Conservation (phyloP, 495 filamentous ascomycete genomes). For the Penicillium lividum region DNA sequence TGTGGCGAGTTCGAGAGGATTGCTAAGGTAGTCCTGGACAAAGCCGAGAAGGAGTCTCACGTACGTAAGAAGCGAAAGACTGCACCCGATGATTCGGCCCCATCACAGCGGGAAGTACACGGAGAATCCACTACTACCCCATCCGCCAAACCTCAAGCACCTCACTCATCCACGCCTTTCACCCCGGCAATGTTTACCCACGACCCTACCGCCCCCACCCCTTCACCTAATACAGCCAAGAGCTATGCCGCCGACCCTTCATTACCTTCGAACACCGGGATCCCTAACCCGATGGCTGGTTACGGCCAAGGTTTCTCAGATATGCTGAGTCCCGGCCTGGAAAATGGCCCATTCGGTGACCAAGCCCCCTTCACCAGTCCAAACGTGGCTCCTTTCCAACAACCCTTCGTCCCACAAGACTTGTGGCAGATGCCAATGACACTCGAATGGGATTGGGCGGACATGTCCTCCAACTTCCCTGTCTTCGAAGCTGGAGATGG, state of each 20-base stretch:
- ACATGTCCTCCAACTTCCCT: constrained; percentile 63
- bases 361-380: constrained; percentile 40
- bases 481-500: constrained; percentile 36
- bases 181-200: constrained; percentile 36
- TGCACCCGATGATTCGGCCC: constrained; percentile 44
- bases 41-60: constrained; percentile 76
- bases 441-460: constrained; percentile 98
- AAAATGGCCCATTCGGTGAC: constrained; percentile 45
- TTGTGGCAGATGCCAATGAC: constrained; percentile 96
- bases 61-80: constrained; percentile 78
- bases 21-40: constrained; percentile 87
- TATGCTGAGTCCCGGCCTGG: constrained; percentile 45
- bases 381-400: constrained; percentile 65
- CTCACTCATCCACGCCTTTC: constrained; percentile 33
- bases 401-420: constrained; percentile 95
- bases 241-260: constrained; percentile 34
- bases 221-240: constrained; percentile 28
- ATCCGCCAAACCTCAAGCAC: constrained; percentile 26
- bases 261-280: constrained; percentile 33
- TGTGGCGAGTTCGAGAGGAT: constrained; percentile 96
- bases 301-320: constrained; percentile 41
- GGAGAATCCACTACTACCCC: constrained; percentile 27
- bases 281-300: constrained; percentile 34
- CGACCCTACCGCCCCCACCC: constrained; percentile 26
- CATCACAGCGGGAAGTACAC: constrained; percentile 16